Evolutionary conservation across 1,284 basidiomycete species (phyloP).

Genomic region (Boletus sp.): DNA sequence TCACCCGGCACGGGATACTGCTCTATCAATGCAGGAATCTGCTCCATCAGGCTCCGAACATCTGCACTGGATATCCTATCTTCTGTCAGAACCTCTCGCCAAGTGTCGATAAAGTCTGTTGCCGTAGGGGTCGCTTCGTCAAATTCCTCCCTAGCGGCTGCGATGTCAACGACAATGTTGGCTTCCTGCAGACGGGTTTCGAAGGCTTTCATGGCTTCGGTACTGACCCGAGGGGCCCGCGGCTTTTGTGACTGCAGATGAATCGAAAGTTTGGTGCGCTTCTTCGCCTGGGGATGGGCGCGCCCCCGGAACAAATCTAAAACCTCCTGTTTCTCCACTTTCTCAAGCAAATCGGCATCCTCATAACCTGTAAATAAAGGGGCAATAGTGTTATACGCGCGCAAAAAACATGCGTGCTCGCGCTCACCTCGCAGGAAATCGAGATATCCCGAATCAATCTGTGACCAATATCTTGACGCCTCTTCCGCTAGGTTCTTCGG

Average conservation of each 20-base stretch:
- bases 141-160: conserved; percentile 46
- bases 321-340: conserved; percentile 76
- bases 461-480: conserved; percentile 61
- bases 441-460: conserved; percentile 69
- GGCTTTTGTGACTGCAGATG: conserved; percentile 76
- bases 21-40: conserved; percentile 43
- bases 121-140: conserved; percentile 46
- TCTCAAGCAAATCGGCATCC: conserved; percentile 25
- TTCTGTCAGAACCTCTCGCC: conserved; percentile 52
- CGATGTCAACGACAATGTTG: conserved; percentile 53
- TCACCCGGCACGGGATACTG: conserved; percentile 43
- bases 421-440: conserved; percentile 65
- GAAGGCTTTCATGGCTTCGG: conserved; percentile 65
- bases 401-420: neutral
- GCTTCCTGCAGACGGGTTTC: conserved; percentile 52
- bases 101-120: conserved; percentile 52
- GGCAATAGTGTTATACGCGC: neutral
- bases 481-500: conserved; percentile 73
- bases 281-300: conserved; percentile 69
- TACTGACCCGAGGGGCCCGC: conserved; percentile 60
- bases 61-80: conserved; percentile 41
- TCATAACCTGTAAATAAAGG: conserved; percentile 15
- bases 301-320: conserved; percentile 69
- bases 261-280: conserved; percentile 77
- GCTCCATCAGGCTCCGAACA: conserved; percentile 49